Base-by-base conservation (phyloP, 306 rosid genomes). In the Mucuna pruriens region DNA sequence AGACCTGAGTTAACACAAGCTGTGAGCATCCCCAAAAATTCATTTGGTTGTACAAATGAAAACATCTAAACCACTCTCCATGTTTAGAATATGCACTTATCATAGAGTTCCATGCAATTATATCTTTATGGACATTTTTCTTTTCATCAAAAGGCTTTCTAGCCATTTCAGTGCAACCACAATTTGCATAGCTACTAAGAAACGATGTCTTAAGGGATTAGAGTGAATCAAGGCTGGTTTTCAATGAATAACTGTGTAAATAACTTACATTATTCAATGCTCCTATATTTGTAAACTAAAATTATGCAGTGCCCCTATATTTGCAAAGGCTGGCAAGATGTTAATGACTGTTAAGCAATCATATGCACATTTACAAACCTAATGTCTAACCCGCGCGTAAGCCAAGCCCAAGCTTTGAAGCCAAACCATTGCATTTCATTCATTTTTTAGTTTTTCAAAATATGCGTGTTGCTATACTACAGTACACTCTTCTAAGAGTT, bases 1-100 rank as follows among this genome's bases (percentile, higher is more conserved):
- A 91, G 93, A 69, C 97, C 97, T 2, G 91, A 90, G 70, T 91
- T 91, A 44, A 90, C 92, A 65, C 98, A 93, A 33, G 94, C 90
- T 3, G 93, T 91, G 75, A 91, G 83, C 75, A 87, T 70, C 57
- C 92, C 97, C 2, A 91, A 86, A 83, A 89, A 91, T 6, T 91
- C 93, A 93, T 87, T 78, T 89, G 88, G 76, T 77, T 63, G 87
- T 85, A 87, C 71, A 91, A 23, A 26, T 88, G 78, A 51, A 90
- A 91, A 80, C 91, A 88, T 54, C 51, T 81, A 64, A 83, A 71
- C 90, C 93, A 90, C 55, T 86, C 86, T 48, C 97, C 97, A 45
- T 91, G 97, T 79, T 89, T 91, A 7, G 94, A 88, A 80, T 90
- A 87, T 0, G 94, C 97, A 61, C 80, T 78, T 61, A 93, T 84